Evolutionary conservation across 352 stramenopile genomes (phyloP), one percentile per base, ranked within the genome.

Genomic region (Phytopythium montanum): DNA sequence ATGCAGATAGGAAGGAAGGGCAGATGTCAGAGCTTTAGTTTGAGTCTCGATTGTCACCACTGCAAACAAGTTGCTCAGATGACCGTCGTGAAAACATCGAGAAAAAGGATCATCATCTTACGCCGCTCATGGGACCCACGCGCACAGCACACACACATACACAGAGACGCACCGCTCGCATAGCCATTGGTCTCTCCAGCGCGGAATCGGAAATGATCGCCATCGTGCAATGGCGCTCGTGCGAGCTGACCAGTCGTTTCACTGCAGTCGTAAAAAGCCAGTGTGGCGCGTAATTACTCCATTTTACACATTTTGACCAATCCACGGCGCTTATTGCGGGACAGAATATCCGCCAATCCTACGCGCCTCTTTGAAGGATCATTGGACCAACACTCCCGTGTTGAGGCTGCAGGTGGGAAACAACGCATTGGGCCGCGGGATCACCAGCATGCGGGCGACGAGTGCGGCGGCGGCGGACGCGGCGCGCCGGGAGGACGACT

Each of bases 1-100:
- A 38, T 28, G 29, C 28, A 54, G 19, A 65, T 19, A 54, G 29
- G 23, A 21, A 34, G 64, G 28, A 41, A 36, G 33, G 26, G 45
- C 18, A 77, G 82, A 73, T 88, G 69, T 91, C 81, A 91, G 81
- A 89, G 58, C 65, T 82, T 84, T 76, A 64, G 64, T 87, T 84
- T 80, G 73, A 79, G 88, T 89, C 82, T 91, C 82, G 81, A 92
- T 73, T 94, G 64, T 92, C 84, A 90, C 72, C 85, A 94, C 65
- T 61, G 81, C 72, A 45, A 69, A 59, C 64, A 46, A 64, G 58
- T 66, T 73, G 67, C 82, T 94, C 82, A 94, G 85, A 92, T 88
- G 85, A 94, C 85, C 85, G 85, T 94, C 85, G 82, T 94, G 85
- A 94, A 86, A 90, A 84, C 72, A 70, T 92, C 77, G 82, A 92